phyloP scores from a whole-genome alignment of 352 stramenopile species.

The Blastocystis sp. region DNA sequence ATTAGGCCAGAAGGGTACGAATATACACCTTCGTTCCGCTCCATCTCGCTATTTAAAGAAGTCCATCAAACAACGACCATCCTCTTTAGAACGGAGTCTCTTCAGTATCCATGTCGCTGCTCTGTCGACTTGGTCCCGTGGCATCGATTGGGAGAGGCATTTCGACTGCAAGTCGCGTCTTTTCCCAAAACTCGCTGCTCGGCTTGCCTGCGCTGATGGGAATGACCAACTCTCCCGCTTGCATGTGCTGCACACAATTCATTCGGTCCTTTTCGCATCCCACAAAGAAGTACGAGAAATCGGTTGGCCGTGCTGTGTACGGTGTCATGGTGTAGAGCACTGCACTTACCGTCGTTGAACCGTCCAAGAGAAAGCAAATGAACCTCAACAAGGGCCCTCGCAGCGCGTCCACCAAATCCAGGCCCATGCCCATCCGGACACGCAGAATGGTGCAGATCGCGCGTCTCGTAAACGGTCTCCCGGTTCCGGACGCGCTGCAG shows the following conservation, averaged over 20 bases:
- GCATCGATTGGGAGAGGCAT: too few species aligned
- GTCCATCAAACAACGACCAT: background rate
- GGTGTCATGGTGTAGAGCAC: conserved; percentile 1
- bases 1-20: conserved; percentile 71
- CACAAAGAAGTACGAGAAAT: conserved; percentile 15
- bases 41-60: background rate
- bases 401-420: conserved; percentile 18
- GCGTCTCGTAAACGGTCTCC: conserved; percentile 20
- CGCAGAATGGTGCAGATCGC: conserved; percentile 25
- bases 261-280: background rate
- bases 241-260: background rate
- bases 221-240: too few species aligned
- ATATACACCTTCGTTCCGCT: background rate
- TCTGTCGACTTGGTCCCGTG: background rate
- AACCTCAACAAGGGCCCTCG: conserved; percentile 4
- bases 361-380: conserved; percentile 4
- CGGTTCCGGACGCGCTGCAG: conserved; percentile 21
- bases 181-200: too few species aligned
- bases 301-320: background rate
- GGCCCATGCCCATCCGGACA: conserved; percentile 27
- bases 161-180: too few species aligned
- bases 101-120: background rate
- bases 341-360: conserved; percentile 9
- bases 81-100: background rate
- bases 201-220: too few species aligned